A percentile compares a stretch with the other conserved stretches of the same genome.
These are phyloP conservation scores for Tetrapisispora iriomotensis DNA, from an alignment of 805 yeast genomes.

Conservation along the genomic window DNA sequence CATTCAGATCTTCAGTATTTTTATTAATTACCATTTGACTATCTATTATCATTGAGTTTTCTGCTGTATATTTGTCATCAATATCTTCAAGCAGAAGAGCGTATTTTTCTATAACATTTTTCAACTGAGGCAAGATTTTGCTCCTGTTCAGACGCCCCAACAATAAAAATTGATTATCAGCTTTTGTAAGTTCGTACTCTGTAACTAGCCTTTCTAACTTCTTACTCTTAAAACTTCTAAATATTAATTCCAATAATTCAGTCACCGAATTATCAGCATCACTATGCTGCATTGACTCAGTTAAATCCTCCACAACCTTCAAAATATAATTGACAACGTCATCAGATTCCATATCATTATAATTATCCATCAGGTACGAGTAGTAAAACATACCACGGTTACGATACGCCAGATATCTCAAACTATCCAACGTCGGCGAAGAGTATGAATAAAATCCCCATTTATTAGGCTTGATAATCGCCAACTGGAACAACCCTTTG, in stretches of 20 bases:
- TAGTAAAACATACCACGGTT: slow-evolving; percentile 71
- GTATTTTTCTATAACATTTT: slow-evolving; percentile 11
- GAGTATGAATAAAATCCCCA: slow-evolving; percentile 26
- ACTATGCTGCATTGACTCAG: slow-evolving; percentile 53
- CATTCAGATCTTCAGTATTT: background rate
- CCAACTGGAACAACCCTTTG: slow-evolving; percentile 53
- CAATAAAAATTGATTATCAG: slow-evolving; percentile 16
- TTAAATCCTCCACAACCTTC: slow-evolving; percentile 48
- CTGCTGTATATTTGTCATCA: slow-evolving; percentile 6
- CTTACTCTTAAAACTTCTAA: slow-evolving; percentile 37
- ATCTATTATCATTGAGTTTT: background rate
- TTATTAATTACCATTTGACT: background rate
- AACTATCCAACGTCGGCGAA: slow-evolving; percentile 62
- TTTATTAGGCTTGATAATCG: slow-evolving; percentile 46
- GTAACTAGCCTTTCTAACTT: slow-evolving; percentile 45
- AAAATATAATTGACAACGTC: slow-evolving; percentile 35
- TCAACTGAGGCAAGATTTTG: slow-evolving; percentile 24
- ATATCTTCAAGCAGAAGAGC: slow-evolving; percentile 10
- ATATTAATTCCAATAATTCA: slow-evolving; percentile 41
- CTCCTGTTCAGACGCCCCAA: slow-evolving; percentile 13
- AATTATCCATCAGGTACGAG: slow-evolving; percentile 24
- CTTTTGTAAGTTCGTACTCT: slow-evolving; percentile 47
- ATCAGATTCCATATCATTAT: slow-evolving; percentile 24
- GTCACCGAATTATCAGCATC: slow-evolving; percentile 56
- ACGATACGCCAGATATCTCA: slow-evolving; percentile 69